Conservation (phyloP, 768 basidiomycete species). For the Termitomyces sp. region DNA sequence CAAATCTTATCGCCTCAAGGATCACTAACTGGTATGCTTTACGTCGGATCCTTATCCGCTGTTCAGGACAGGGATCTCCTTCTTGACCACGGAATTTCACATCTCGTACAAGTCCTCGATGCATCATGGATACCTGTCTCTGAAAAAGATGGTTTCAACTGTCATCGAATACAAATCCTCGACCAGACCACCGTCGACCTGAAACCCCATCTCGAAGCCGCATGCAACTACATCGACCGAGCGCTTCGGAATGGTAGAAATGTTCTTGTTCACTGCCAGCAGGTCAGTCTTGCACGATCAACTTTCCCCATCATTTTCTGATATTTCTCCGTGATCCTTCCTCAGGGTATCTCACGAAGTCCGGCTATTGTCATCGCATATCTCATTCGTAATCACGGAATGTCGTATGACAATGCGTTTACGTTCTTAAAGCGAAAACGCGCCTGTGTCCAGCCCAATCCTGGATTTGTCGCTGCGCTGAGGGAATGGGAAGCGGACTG, state of each 20-base stretch:
- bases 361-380: slow-evolving; percentile 76
- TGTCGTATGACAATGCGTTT: slow-evolving; percentile 65
- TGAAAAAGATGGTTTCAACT: slow-evolving; percentile 40
- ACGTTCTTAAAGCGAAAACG: slow-evolving; percentile 57
- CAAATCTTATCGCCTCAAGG: slow-evolving; percentile 45
- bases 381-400: slow-evolving; percentile 67
- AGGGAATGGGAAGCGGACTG: slow-evolving; percentile 48
- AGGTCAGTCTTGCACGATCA: slow-evolving; percentile 40
- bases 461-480: slow-evolving; percentile 61
- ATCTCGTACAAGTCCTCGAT: slow-evolving; percentile 60
- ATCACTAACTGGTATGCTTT: slow-evolving; percentile 46
- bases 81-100: slow-evolving; percentile 38
- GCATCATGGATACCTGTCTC: slow-evolving; percentile 52
- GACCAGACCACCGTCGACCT: slow-evolving; percentile 60
- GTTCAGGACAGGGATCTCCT: slow-evolving; percentile 53
- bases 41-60: slow-evolving; percentile 59
- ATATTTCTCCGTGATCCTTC: slow-evolving; percentile 4
- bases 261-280: slow-evolving; percentile 77
- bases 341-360: slow-evolving; percentile 72
- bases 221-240: slow-evolving; percentile 60
- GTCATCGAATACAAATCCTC: slow-evolving; percentile 62
- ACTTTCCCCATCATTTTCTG: slow-evolving; percentile 7
- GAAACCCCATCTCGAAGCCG: slow-evolving; percentile 60
- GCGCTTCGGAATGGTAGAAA: slow-evolving; percentile 55
- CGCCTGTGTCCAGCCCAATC: slow-evolving; percentile 71